A percentile compares a stretch with the other conserved stretches of the same genome.
Evolutionary conservation across 2,329 filamentous ascomycete species (phyloP).

Genomic region (Chaetomium strumarium): DNA sequence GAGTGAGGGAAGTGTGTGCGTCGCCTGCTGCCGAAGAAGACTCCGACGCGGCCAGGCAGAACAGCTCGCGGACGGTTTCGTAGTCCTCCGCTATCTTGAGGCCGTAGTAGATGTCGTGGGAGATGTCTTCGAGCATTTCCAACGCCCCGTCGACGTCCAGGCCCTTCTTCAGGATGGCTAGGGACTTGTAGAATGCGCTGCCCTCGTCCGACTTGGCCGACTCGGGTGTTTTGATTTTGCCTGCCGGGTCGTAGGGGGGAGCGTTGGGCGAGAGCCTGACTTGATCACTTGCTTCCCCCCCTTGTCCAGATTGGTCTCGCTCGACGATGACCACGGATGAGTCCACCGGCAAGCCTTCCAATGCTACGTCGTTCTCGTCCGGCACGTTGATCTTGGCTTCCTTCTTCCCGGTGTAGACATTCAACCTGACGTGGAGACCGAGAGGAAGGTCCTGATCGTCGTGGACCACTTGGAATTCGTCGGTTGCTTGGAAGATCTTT

Average conservation of each 20-base stretch:
- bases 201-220: conserved; percentile 29
- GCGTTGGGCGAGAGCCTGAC: conserved; percentile 42
- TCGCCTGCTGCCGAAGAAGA: conserved; percentile 21
- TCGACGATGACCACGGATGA: conserved; percentile 51
- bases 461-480: conserved; percentile 57
- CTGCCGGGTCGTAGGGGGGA: conserved; percentile 51
- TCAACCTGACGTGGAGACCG: conserved; percentile 60
- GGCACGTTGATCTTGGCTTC: conserved; percentile 62
- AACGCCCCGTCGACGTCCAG: conserved; percentile 45
- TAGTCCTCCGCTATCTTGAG: conserved; percentile 54
- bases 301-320: conserved; percentile 31
- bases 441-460: conserved; percentile 60
- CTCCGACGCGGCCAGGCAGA: conserved; percentile 46
- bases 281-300: conserved; percentile 15
- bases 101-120: conserved; percentile 66
- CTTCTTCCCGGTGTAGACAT: conserved; percentile 57
- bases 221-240: conserved; percentile 49
- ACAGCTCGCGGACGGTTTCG: conserved; percentile 47
- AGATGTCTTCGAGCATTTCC: conserved; percentile 54
- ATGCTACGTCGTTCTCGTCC: conserved; percentile 40
- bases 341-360: conserved; percentile 49
- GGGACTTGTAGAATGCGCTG: conserved; percentile 39
- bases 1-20: conserved; percentile 24
- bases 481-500: conserved; percentile 55
- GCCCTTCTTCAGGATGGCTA: conserved; percentile 46